Evolutionary conservation across 345 rosid species (phyloP), one percentile per base, ranked within the genome.

Genomic region (Physaria fendleri): DNA sequence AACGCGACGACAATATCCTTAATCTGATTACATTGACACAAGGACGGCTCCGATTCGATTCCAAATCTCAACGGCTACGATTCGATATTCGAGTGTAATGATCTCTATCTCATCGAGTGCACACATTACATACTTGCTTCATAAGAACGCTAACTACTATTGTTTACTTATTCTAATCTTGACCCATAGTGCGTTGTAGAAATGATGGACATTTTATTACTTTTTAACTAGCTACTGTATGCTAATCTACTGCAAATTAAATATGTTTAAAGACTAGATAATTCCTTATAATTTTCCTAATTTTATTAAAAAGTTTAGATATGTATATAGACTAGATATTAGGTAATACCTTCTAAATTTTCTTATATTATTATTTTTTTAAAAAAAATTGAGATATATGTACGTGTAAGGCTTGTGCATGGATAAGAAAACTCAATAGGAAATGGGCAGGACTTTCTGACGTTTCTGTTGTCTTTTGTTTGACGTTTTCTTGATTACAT

Each of bases 1-100:
- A 69, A 69, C 68, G 68, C 63, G 6, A 61, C 73, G 68, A 69
- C 57, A 69, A 69, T 37, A 54, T 61, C 50, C 63, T 54, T 54
- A 61, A 29, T 61, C 50, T 56, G 58, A 22, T 38, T 29, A 18
- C 37, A 13, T 16, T 34, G 50, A 54, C 73, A 69, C 57, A 28
- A n/a, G 67, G 50, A 69, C 56, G 73, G 62, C 2, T 61, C 34
- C 0, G 44, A 28, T 69, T 28, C 50, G 15, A 27, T 17, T 37
- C 9, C 23, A 21, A 5, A 4, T 12, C 7, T 45, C 73, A 30
- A 61, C 62, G 73, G 68, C 51, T 46, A 14, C 2, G 23, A 69
- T 61, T 37, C 9, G n/a, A 45, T 13, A 37, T 53, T 41, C 37
- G 13, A 37, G 43, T 42, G 68, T 61, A 53, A 69, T 69, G 62